Percentiles rank a stretch among this genome's conserved stretches.
Conservation (phyloP, 148 eudicot genomes). For the Fagopyrum tataricum region DNA sequence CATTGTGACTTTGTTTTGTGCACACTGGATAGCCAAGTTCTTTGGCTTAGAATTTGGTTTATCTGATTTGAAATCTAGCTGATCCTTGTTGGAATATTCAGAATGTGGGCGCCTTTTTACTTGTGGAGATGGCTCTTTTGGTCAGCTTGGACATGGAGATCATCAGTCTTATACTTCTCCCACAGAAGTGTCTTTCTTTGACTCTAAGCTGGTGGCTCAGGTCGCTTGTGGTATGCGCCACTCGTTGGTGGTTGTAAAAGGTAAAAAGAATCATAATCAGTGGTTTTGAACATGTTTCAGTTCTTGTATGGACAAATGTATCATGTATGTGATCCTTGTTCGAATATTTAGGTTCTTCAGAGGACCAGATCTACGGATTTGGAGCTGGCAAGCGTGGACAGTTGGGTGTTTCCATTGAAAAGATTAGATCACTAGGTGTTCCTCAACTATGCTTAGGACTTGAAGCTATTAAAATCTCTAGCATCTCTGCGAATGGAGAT, state of each 20-base stretch:
- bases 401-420: conserved; percentile 61
- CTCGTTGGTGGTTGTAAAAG: conserved; percentile 61
- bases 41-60: not conserved
- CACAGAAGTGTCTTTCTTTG: conserved; percentile 37
- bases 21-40: not conserved
- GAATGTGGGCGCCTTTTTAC: conserved; percentile 70
- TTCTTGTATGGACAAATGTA: not conserved
- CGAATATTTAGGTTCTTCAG: conserved; percentile 24
- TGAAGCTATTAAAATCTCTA: conserved; percentile 29
- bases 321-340: not conserved
- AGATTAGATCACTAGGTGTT: conserved; percentile 32
- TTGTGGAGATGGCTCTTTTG: conserved; percentile 96
- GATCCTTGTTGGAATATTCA: conserved; percentile 18
- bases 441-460: conserved; percentile 57
- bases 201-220: conserved; percentile 52
- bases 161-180: conserved; percentile 44
- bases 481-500: conserved; percentile 80
- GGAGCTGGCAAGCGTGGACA: conserved; percentile 93
- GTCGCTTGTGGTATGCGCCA: conserved; percentile 97
- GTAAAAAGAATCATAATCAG: conserved; percentile 26
- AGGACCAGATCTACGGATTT: conserved; percentile 59
- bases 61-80: not conserved
- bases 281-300: not conserved
- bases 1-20: not conserved
- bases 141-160: conserved; percentile 95